Evolutionary conservation across 345 rosid genomes (phyloP), one percentile per base, ranked within the genome.

Genomic region (Gossypium raimondii): DNA sequence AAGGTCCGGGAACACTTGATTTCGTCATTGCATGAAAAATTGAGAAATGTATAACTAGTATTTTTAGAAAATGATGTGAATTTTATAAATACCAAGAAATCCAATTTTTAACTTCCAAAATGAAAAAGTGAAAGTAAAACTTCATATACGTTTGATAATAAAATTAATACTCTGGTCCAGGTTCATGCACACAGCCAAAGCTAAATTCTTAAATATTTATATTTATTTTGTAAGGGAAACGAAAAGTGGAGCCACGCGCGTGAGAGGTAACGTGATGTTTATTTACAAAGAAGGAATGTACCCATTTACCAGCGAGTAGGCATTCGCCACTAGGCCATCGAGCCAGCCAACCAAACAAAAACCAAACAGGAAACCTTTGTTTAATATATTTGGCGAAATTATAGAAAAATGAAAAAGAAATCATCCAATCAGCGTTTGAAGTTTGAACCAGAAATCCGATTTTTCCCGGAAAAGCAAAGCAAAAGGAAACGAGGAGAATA

Each of bases 381-480:
- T 57, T 57, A 18, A 20, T 57, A 57, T 57, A 51, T 27, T 27
- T 29, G 44, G 55, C 10, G 3, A 14, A 52, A 27, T 5, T 34
- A 5, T 34, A 3, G 6, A 52, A 11, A 44, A 18, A 10, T 34
- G 1, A 3, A 53, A 53, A 34, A 11, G 4, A 10, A 53, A 34
- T 27, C 76, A 47, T 50, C 70, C 75, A 69, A 69, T 61, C 78
- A 45, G 5, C 73, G 50, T 65, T 24, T 58, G 14, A 59, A 24
- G 17, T 59, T 77, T 57, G 76, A 76, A 65, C 55, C 24, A 51
- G 65, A 61, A 34, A 27, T 65, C 52, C 25, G 57, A 74, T 17
- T 43, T 74, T 50, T 11, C 63, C 44, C 7, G 13, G 22, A 59
- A 11, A 14, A 51, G 13, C 7, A 43, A 14, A 24, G 12, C 25